These are phyloP conservation scores for Tulasnella sp. DNA, from an alignment of 768 basidiomycete genomes.

Conservation along the genomic window DNA sequence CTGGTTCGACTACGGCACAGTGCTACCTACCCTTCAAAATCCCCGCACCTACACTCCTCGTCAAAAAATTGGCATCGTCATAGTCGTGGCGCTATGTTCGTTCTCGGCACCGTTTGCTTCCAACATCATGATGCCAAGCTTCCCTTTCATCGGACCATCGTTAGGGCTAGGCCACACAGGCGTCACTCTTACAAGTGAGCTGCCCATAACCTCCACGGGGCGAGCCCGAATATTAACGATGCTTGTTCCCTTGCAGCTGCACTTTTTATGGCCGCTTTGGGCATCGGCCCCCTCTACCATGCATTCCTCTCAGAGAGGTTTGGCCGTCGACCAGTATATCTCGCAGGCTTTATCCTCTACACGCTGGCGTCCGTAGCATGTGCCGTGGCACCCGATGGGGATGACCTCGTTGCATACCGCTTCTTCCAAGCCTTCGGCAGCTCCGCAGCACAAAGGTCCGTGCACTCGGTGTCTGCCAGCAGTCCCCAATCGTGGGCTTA, in stretches of 20 bases:
- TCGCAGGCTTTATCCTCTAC: constrained; percentile 17
- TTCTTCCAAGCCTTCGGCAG: constrained; percentile 23
- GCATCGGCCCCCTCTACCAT: constrained; percentile 18
- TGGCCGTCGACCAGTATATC: constrained; percentile 21
- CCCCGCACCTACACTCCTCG: constrained; percentile 1
- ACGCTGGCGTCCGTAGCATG: constrained; percentile 19
- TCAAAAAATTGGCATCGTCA: constrained; percentile 13
- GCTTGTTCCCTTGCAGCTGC: background rate
- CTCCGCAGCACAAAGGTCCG: constrained; percentile 21
- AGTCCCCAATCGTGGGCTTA: background rate
- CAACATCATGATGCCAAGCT: constrained; percentile 17
- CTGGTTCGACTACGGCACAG: constrained; percentile 8
- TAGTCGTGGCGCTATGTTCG: background rate
- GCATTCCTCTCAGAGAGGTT: constrained; percentile 18
- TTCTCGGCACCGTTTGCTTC: constrained; percentile 19
- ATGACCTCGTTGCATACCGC: constrained; percentile 10
- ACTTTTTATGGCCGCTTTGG: constrained; percentile 10
- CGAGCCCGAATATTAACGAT: background rate
- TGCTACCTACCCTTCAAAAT: constrained; percentile 12
- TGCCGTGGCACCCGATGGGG: constrained; percentile 12
- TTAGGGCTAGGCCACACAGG: background rate
- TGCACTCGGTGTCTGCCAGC: background rate
- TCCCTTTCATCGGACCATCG: constrained; percentile 14
- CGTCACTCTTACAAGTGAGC: constrained; percentile 12
- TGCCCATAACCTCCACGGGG: background rate